Percentiles rank a stretch among this genome's conserved stretches.
Evolutionary conservation across 257 asterid species (phyloP).

Genomic region (Nicotiana tabacum): DNA sequence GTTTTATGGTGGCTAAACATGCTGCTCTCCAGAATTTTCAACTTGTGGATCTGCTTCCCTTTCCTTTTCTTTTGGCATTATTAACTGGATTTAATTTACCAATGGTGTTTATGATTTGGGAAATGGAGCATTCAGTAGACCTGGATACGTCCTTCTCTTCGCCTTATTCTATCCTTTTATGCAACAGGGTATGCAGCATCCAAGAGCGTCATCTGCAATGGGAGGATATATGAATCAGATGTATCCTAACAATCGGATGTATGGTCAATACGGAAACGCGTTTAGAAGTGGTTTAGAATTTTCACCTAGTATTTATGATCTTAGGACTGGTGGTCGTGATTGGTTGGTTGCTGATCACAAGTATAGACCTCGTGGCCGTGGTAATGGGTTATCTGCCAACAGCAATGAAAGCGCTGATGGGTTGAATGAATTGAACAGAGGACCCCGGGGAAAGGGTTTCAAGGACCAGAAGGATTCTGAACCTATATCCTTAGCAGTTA

Average conservation of each 20-base stretch:
- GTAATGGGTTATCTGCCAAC: conserved; percentile 14
- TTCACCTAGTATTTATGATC: conserved; percentile 17
- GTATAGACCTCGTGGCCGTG: conserved; percentile 28
- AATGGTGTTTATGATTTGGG: not conserved
- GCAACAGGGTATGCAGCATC: conserved; percentile 37
- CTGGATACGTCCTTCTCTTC: not conserved
- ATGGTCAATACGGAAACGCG: conserved; percentile 24
- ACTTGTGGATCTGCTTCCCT: not conserved
- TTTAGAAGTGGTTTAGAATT: conserved; percentile 23
- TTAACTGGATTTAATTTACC: not conserved
- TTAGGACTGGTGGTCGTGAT: conserved; percentile 23
- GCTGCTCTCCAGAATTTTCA: too few relatives aligned
- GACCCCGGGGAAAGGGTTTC: conserved; percentile 36
- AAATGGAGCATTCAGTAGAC: not conserved
- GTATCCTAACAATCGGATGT: conserved; percentile 29
- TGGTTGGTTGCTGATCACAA: conserved; percentile 33
- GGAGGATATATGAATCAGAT: conserved; percentile 27
- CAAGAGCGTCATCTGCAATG: conserved; percentile 19
- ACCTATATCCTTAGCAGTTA: conserved; percentile 24
- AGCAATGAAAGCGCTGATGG: conserved; percentile 30
- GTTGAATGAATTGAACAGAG: conserved; percentile 35
- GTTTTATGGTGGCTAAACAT: not conserved
- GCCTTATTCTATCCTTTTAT: too few relatives aligned
- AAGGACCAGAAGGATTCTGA: conserved; percentile 29
- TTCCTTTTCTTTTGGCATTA: too few relatives aligned